Base-by-base conservation (phyloP, 768 basidiomycete species). In the Coprinopsis strossmayeri region DNA sequence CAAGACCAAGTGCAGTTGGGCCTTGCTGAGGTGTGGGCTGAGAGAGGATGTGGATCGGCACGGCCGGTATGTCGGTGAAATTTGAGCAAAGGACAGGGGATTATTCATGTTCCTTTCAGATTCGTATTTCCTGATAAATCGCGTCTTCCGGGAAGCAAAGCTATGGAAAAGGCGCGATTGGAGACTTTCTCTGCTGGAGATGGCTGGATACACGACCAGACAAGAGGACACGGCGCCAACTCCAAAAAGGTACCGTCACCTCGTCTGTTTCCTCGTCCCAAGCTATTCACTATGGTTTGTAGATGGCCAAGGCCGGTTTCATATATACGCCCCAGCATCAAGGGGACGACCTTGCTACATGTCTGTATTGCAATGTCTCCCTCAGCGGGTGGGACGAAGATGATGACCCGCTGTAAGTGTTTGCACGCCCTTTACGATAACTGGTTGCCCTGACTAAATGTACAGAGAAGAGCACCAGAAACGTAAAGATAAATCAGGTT, bases 271-370 rank as follows among this genome's bases (percentile, higher is more conserved):
- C 32, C 26, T 26, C 5, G 3, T 5, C 40, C 34, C 39, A 49
- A 21, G 24, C 24, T 23, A 35, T 25, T n/a, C 20, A 23, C 15
- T 28, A 26, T 23, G 7, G 47, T 35, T 32, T 2, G 25, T 54
- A 93, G 93, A 84, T 98, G 78, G 87, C 93, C 0, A 79, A 78
- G 55, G 91, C 92, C 2, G 94, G 94, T 5, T 96, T 95, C 59
- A 76, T 90, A 0, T 90, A 76, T 61, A 83, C 82, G 0, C 88
- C 91, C 1, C 77, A 82, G 48, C 65, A 70, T 11, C 57, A 69
- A 1, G 83, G 76, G 2, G 85, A 90, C 55, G 94, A 98, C 63
- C 79, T 82, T 1, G 91, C 81, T 0, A 82, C 82, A 0, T 98
- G 94, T 64, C 69, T 92, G 3, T 92, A 92, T 59, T 98, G 94